phyloP scores from a whole-genome alignment of 108 stramenopile species.

The Mediolabrus comicus region DNA sequence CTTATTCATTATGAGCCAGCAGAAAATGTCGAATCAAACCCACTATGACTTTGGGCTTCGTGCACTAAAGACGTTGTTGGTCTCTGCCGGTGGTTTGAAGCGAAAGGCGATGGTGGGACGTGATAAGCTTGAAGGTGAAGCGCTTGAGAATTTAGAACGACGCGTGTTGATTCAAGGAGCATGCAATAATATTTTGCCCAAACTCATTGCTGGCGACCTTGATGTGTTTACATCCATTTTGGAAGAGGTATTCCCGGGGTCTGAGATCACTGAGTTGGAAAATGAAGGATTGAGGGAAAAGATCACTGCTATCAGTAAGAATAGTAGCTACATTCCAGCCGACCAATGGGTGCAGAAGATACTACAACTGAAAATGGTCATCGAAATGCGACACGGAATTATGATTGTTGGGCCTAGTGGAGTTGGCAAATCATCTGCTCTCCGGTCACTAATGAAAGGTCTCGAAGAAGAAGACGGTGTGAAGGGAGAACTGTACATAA shows the following conservation, averaged over 20 bases:
- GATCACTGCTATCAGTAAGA: slow-evolving; percentile 70
- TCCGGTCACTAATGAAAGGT: slow-evolving; percentile 75
- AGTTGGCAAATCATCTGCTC: slow-evolving; percentile 78
- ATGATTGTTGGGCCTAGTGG: slow-evolving; percentile 96
- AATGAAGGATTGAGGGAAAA: slow-evolving; percentile 70
- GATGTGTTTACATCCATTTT: slow-evolving; percentile 82
- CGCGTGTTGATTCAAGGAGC: slow-evolving; percentile 86
- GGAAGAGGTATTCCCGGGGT: slow-evolving; percentile 89
- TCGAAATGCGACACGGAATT: slow-evolving; percentile 76
- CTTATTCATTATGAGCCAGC: slow-evolving; percentile 90
- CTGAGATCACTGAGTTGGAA: slow-evolving; percentile 75
- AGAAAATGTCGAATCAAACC: slow-evolving; percentile 89
- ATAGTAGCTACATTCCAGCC: slow-evolving; percentile 51
- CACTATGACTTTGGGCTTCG: slow-evolving; percentile 99
- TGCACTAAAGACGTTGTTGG: slow-evolving; percentile 96
- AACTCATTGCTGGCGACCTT: slow-evolving; percentile 92
- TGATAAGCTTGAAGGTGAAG: slow-evolving; percentile 51
- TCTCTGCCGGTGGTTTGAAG: slow-evolving; percentile 99
- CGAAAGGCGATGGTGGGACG: slow-evolving; percentile 77
- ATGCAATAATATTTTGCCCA: slow-evolving; percentile 97
- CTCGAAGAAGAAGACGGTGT: slow-evolving; percentile 84
- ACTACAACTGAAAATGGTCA: slow-evolving; percentile 92
- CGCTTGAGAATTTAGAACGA: slow-evolving; percentile 64
- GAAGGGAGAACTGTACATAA: slow-evolving; percentile 90
- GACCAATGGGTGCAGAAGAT: slow-evolving; percentile 94